Evolutionary conservation across 1,284 basidiomycete genomes (phyloP).

Genomic region (Trametes hirsuta): DNA sequence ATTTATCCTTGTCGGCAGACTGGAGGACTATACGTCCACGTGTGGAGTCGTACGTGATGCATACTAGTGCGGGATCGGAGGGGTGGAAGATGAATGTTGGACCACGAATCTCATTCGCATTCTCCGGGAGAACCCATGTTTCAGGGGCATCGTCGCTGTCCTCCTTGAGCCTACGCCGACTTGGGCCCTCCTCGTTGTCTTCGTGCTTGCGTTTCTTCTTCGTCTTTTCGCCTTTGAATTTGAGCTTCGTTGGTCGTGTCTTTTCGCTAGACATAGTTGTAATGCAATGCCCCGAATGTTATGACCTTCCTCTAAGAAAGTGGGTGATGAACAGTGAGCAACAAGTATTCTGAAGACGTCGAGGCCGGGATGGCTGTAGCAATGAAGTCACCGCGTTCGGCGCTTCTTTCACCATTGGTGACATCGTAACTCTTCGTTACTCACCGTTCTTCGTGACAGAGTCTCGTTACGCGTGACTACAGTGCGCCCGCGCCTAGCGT

Average conservation of each 20-base stretch:
- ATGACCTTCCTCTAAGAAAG: too few species aligned
- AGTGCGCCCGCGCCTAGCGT: conserved; percentile 16
- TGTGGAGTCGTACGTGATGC: conserved; percentile 78
- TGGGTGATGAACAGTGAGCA: too few species aligned
- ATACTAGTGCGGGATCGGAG: conserved; percentile 73
- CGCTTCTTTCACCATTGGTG: neutral
- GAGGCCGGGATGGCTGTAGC: neutral
- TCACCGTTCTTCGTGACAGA: neutral
- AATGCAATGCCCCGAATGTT: too few species aligned
- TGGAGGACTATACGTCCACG: conserved; percentile 70
- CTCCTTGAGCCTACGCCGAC: conserved; percentile 49
- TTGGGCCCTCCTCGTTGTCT: conserved; percentile 48
- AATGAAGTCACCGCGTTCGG: conserved; percentile 1
- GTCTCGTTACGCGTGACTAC: conserved; percentile 13
- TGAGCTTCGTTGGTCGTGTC: conserved; percentile 71
- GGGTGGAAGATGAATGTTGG: conserved; percentile 83
- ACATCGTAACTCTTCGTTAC: neutral
- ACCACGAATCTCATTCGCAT: conserved; percentile 74
- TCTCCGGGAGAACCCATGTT: conserved; percentile 79
- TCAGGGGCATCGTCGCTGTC: conserved; percentile 68
- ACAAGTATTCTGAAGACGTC: neutral
- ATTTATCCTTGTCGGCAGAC: conserved; percentile 62
- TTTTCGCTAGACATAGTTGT: conserved; percentile 50
- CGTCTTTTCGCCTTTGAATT: conserved; percentile 85
- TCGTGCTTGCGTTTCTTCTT: conserved; percentile 81